Conservation (phyloP, 2,329 filamentous ascomycete genomes). For the Aspergillus glaucus region DNA sequence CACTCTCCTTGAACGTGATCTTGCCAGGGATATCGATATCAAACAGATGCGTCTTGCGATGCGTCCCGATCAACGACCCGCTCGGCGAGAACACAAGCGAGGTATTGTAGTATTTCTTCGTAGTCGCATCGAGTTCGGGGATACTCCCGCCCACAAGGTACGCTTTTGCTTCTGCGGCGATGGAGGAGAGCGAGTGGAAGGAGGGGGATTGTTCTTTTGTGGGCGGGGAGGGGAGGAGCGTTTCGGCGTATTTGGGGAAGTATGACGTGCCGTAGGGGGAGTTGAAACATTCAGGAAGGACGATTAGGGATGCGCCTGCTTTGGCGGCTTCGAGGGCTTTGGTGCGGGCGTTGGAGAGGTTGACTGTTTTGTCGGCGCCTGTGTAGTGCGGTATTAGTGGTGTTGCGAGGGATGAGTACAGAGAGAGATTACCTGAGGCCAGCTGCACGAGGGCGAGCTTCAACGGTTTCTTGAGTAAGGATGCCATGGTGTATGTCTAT, state of each 20-base stretch:
- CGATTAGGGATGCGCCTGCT: constrained; percentile 74
- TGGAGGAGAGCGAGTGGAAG: constrained; percentile 73
- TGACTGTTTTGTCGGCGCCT: constrained; percentile 75
- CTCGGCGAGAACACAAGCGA: constrained; percentile 72
- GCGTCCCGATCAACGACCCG: constrained; percentile 74
- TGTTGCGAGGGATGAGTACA: neutral
- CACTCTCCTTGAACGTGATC: constrained; percentile 84
- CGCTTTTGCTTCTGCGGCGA: constrained; percentile 70
- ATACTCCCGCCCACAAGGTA: constrained; percentile 91
- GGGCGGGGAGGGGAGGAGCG: constrained; percentile 71
- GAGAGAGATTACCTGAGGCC: constrained; percentile 52
- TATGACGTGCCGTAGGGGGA: constrained; percentile 88
- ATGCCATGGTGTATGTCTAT: constrained; percentile 36
- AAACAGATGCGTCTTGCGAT: constrained; percentile 93
- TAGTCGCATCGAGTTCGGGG: constrained; percentile 65
- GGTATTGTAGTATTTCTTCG: constrained; percentile 83
- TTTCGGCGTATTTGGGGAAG: constrained; percentile 90
- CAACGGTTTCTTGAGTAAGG: constrained; percentile 65
- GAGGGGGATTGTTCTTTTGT: constrained; percentile 65
- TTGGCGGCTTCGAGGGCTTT: constrained; percentile 77
- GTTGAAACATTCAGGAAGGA: constrained; percentile 98
- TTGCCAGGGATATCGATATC: constrained; percentile 96
- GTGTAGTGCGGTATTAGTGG: constrained; percentile 4
- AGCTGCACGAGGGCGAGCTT: constrained; percentile 79
- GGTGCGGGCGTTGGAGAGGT: constrained; percentile 71